Evolutionary conservation across 805 yeast genomes (phyloP), one percentile per base, ranked within the genome.

Genomic region (Zygotorulaspora danielsina): DNA sequence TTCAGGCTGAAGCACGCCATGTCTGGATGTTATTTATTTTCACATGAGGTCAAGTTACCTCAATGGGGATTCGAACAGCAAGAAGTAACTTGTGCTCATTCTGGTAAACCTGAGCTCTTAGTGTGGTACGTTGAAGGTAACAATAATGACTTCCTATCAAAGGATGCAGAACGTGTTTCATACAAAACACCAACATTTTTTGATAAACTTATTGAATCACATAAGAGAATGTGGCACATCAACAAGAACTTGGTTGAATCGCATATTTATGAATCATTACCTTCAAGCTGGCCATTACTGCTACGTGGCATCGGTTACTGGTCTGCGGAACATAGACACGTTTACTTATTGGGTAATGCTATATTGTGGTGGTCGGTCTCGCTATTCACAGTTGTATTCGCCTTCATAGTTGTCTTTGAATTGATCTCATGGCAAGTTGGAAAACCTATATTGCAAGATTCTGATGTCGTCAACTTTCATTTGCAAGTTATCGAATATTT

Each of bases 51-150:
- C 10, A 81, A 81, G 57, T 71, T 84, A 54, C 95, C 95, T 45
- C 76, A 75, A 37, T 84, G 93, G 89, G 94, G 84, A 1, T 81
- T 79, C 50, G 83, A 78, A 46, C 95, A 84, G 63, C 89, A 81
- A 61, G 95, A 84, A 66, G 94, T 84, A 38, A 78, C 89, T 3
- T 75, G 89, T 67, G 87, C 94, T 25, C 62, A 74, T 13, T 82
- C 78, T 51, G 93, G 89, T 61, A 69, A 71, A 39, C 65, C 75
- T 41, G 69, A 73, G 12, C 71, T 79, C 51, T 68, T 79, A 24
- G 68, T 75, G 48, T 84, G 90, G 90, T 79, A 81, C 62, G 67
- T 84, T 52, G 95, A 84, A 65, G 71, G 76, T 42, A 84, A 83
- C 63, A 67, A 61, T 37, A 81, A 82, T 54, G 63, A 61, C 40